These are phyloP conservation scores for Stephanodiscus minutulus DNA, from an alignment of 108 stramenopile genomes.

Conservation along the genomic window DNA sequence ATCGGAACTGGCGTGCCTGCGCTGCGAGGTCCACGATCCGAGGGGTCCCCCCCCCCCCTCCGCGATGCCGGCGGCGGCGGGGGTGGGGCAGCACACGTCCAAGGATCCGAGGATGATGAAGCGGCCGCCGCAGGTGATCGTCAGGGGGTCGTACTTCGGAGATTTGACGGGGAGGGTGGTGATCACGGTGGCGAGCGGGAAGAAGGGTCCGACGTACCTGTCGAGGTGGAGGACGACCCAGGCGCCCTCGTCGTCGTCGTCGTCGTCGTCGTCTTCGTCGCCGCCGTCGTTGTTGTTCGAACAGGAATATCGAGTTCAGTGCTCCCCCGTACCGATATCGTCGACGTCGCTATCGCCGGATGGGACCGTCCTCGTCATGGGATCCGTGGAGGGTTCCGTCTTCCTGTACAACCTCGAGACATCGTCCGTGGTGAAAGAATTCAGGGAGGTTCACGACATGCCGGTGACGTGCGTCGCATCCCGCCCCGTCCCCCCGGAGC, in stretches of 20 bases:
- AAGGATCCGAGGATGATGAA: constrained; percentile 58
- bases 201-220: constrained; percentile 71
- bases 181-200: constrained; percentile 74
- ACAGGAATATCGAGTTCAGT: constrained; percentile 56
- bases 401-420: constrained; percentile 58
- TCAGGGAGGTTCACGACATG: constrained; percentile 79
- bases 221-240: constrained; percentile 64
- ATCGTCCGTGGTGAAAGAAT: constrained; percentile 56
- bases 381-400: constrained; percentile 72
- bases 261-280: constrained; percentile 9
- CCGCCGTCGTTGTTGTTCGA: constrained; percentile 28
- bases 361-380: constrained; percentile 58
- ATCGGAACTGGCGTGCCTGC: constrained; percentile 18
- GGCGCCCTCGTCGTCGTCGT: constrained; percentile 12
- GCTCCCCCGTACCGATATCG: constrained; percentile 72
- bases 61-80: not conserved
- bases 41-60: constrained; percentile 50
- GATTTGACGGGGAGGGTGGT: constrained; percentile 73
- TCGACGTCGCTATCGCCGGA: constrained; percentile 76
- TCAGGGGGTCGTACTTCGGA: constrained; percentile 83
- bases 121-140: constrained; percentile 64
- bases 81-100: not conserved
- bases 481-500: constrained; percentile 54
- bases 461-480: constrained; percentile 87
- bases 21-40: constrained; percentile 59